Base-by-base conservation (phyloP, 371 early-diverging fungal genomes). In the Mucor circinelloides region DNA sequence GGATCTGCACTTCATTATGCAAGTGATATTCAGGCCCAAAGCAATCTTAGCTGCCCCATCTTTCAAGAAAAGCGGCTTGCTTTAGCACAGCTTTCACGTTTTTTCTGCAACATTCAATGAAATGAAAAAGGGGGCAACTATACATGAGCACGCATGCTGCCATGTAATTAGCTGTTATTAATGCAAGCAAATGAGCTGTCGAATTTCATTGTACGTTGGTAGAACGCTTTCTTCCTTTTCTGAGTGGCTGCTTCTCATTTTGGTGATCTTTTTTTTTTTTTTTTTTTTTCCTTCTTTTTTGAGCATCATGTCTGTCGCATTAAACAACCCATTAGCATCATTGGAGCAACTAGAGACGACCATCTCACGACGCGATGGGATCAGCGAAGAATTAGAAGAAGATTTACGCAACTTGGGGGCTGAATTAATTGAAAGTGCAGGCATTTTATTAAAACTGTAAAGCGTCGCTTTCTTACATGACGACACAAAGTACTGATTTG, bases 401-500 rank as follows among this genome's bases (percentile, higher is more conserved):
- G 85, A 91, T 61, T 68, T 97, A 61, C 85, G 95, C 1, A 79
- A 86, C 28, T 76, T 90, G 31, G 97, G 94, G 6, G 90, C 93
- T 68, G 90, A 94, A 66, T 77, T 97, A 27, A 93, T 97, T 56
- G 89, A 95, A 64, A 84, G 88, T 56, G 90, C 94, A 1, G 96
- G 97, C 30, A 93, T 94, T 27, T 77, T 97, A 2, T 78, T 97
- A 36, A 82, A 89, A 66, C 75, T 95, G 95, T 94, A 86, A 79
- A 28, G 19, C 13, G 6, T 30, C 30, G 28, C 23, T 42, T 48
- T 52, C 10, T 3, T 19, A n/a, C n/a, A n/a, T n/a, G n/a, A n/a
- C n/a, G n/a, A n/a, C n/a, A n/a, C n/a, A n/a, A n/a, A n/a, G n/a
- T n/a, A n/a, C n/a, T n/a, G n/a, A n/a, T n/a, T n/a, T n/a, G n/a